Evolutionary conservation across 2,329 filamentous ascomycete genomes (phyloP).

Genomic region (Biscogniauxia mediterranea): DNA sequence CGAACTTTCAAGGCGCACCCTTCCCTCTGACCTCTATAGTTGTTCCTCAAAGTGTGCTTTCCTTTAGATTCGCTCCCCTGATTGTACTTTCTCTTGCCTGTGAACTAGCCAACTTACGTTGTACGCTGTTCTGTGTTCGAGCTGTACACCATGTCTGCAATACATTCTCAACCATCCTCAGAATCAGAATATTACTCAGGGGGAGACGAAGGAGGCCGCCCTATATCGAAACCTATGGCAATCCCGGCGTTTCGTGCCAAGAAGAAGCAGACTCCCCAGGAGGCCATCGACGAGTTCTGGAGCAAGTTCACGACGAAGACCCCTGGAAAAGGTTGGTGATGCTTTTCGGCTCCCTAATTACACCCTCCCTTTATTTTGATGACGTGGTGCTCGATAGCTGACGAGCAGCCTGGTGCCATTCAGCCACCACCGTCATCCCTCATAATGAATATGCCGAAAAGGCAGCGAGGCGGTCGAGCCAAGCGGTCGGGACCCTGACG

Average conservation of each 20-base stretch:
- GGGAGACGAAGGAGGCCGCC: slow-evolving; percentile 16
- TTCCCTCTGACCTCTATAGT: not conserved
- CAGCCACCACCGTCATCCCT: slow-evolving; percentile 68
- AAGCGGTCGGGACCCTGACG: slow-evolving; percentile 51
- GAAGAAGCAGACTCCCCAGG: slow-evolving; percentile 61
- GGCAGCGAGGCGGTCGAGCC: slow-evolving; percentile 55
- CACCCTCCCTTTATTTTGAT: not conserved
- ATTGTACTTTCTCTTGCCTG: not conserved
- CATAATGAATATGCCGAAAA: slow-evolving; percentile 63
- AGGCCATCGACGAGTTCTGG: slow-evolving; percentile 72
- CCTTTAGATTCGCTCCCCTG: not conserved
- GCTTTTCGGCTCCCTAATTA: not conserved
- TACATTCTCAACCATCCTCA: not conserved
- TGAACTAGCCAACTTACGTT: not conserved
- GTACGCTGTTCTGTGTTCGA: not conserved
- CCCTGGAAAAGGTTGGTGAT: slow-evolving; percentile 60
- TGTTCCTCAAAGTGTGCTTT: not conserved
- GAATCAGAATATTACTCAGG: slow-evolving; percentile 11
- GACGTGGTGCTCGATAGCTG: not conserved
- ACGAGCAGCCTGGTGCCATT: not conserved
- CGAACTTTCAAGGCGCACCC: not conserved
- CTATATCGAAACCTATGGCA: slow-evolving; percentile 23
- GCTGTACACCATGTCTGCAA: not conserved
- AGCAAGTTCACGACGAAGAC: slow-evolving; percentile 66
- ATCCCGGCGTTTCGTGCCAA: slow-evolving; percentile 18